These are phyloP conservation scores for Hyaloscypha variabilis DNA, from an alignment of 495 filamentous ascomycete species.

Conservation along the genomic window DNA sequence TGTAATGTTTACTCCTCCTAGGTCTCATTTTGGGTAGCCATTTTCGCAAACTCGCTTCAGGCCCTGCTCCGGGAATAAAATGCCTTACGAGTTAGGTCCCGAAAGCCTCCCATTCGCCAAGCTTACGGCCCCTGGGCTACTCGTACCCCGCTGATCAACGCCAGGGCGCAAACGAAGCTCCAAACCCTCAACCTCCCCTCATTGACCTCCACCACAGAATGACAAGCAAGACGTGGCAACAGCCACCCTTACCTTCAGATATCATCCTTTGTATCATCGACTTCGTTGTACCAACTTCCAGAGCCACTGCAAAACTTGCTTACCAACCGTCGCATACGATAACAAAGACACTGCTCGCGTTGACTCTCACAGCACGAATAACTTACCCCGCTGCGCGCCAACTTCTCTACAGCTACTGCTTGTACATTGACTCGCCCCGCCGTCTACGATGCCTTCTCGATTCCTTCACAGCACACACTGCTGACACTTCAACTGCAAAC, in stretches of 20 bases:
- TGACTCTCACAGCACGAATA: slow-evolving; percentile 29
- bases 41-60: no score
- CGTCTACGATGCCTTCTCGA: slow-evolving; percentile 11
- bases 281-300: slow-evolving; percentile 24
- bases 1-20: no score
- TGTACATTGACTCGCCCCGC: slow-evolving; percentile 28
- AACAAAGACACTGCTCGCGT: slow-evolving; percentile 32
- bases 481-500: not conserved
- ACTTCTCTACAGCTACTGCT: slow-evolving; percentile 34
- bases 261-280: slow-evolving; percentile 33
- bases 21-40: no score
- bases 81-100: no score
- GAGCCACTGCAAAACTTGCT: slow-evolving; percentile 9
- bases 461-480: not conserved
- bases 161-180: not conserved
- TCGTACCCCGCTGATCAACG: not conserved
- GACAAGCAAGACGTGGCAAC: not conserved
- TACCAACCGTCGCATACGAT: slow-evolving; percentile 24
- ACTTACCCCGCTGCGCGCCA: slow-evolving; percentile 28
- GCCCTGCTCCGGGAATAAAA: no score
- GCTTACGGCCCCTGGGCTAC: not conserved
- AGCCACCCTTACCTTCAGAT: slow-evolving; percentile 13
- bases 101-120: not conserved
- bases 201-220: not conserved
- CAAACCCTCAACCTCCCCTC: not conserved